Base-by-base conservation (phyloP, 306 rosid genomes). In the Morella rubra region DNA sequence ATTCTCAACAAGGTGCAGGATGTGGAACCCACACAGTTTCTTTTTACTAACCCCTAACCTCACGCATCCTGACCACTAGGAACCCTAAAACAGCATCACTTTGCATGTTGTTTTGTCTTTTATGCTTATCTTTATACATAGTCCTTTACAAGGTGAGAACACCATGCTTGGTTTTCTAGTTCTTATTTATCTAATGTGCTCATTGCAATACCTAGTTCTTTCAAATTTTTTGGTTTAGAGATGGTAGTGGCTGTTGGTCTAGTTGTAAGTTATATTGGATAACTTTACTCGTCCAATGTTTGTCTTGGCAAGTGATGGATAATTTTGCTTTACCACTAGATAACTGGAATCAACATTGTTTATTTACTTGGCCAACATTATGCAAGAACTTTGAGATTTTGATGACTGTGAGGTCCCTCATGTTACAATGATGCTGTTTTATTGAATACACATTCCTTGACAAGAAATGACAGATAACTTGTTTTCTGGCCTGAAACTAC, bases 341-440 rank as follows among this genome's bases (percentile, higher is more conserved):
- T 41, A 67, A 50, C 7, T 15, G 20, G 64, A 79, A 47, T 54
- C 61, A 73, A 44, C 45, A 15, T 6, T 70, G 53, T 71, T 68
- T 61, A 61, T 32, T 61, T 5, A 20, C 44, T 44, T 40, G 27
- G 22, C 14, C 42, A 44, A 27, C 69, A 40, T 54, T 41, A 54
- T 54, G 19, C 4, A n/a, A 54, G 60, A 54, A 54, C 18, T n/a
- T 4, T 6, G 27, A 47, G 24, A 27, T 60, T 60, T 20, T 24
- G 16, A 44, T 45, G 61, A 64, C 0, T 50, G n/a, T 75, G 0
- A 37, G 16, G 22, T 16, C 53, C 58, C 32, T 18, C 42, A 5
- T 20, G 11, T 74, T 52, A 54, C 69, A 42, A 16, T 52, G 51
- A 11, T 20, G n/a, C 51, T 14, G 16, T 44, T n/a, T 64, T 65